Evolutionary conservation across 2,329 filamentous ascomycete genomes (phyloP), one percentile per base, ranked within the genome.

Genomic region (Ophiostoma tasmaniense): DNA sequence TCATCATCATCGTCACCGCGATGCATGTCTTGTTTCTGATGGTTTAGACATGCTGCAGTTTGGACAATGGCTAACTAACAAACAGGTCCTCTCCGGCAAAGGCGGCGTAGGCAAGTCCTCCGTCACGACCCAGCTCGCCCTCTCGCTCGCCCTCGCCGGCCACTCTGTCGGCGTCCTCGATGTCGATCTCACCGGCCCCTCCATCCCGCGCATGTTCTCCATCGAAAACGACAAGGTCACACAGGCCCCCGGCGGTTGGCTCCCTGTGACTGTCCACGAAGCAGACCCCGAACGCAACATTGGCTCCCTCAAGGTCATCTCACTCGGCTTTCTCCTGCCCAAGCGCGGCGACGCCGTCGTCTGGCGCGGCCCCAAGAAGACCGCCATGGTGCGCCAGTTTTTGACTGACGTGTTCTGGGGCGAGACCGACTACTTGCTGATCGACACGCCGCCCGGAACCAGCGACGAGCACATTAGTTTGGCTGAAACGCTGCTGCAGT

Each of bases 291-390:
- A 78, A 6, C 76, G 77, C 35, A 83, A 82, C 2, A 79, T 88
- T 30, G 91, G 90, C 1, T 82, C 88, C 42, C 82, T 94, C 11
- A 85, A 87, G 71, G 95, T 92, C 78, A 97, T 98, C 90, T 97
- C 92, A 68, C 83, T 99, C 1, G 95, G 93, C 2, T 98, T 99
- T 75, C 85, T 99, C 7, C 84, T 99, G 6, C 88, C 89, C 3
- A 87, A 88, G 71, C 84, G 94, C 74, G 91, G 91, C 71, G 93
- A 97, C 74, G 94, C 95, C 0, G 93, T 99, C 0, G 95, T 99
- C 52, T 99, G 95, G 95, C 87, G 95, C 67, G 95, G 95, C 0
- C 95, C 95, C 2, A 99, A 99, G 80, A 99, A 99, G 81, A 99
- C 95, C 4, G 95, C 95, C 66, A 99, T 99, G 95, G 92, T 99